Base-by-base conservation (phyloP, 495 filamentous ascomycete species). In the Hyaloscypha variabilis region DNA sequence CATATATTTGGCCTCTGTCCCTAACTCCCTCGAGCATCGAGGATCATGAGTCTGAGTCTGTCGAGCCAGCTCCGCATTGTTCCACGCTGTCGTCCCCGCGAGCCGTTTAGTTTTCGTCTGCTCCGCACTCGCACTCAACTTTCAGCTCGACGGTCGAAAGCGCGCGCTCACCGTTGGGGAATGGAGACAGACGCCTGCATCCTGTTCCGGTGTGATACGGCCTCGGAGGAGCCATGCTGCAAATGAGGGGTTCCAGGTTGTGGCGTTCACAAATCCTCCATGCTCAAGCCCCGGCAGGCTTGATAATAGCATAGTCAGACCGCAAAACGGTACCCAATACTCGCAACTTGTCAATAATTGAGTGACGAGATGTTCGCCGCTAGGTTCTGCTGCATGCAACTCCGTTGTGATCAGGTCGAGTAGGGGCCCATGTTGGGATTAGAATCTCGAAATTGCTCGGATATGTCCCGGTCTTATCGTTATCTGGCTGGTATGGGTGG, bases 401-500 rank as follows among this genome's bases (percentile, higher is more conserved):
- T 25, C 14, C 23, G 25, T 50, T 67, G 50, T 62, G 64, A 46
- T 57, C 34, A 26, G 30, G 34, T 24, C 29, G 21, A 42, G 28
- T 14, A 23, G 55, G 36, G 54, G 11, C 17, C 21, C 63, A 26
- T 49, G 46, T n/a, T n/a, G 49, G 10, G 23, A 49, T 24, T 26
- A 14, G 58, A 58, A 30, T 24, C n/a, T 17, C 54, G 54, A 26
- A 34, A 58, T 58, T 34, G 26, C 26, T 30, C 67, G 60, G 67
- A 64, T 66, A 30, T 21, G 25, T 57, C 64, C 62, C 62, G 25
- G 21, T 62, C 55, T 67, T 64, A 61, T 56, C 67, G 63, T 72
- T 67, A 69, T 69, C 70, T 65, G 60, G 23, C 19, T 58, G 11
- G 54, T 26, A 65, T 57, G 53, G 53, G 8, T 50, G 13, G 4